phyloP scores from a whole-genome alignment of 768 basidiomycete species.

The Boletus subcaerulescens region DNA sequence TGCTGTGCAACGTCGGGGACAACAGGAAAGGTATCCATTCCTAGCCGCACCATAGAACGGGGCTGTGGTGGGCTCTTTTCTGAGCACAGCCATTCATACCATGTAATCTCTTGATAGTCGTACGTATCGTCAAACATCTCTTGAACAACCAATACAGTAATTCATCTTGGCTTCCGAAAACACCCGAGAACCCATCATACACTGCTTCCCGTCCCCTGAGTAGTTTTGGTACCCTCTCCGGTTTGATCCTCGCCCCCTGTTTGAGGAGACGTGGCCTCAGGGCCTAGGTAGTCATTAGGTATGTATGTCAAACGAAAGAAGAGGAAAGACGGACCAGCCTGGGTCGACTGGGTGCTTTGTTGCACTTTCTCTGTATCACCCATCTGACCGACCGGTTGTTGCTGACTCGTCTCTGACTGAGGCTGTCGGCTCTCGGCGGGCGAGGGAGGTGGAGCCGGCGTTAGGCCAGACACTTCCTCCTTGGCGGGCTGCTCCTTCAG shows the following conservation, averaged over 20 bases:
- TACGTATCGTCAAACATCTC: too few relatives aligned
- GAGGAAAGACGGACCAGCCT: neutral
- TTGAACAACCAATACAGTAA: neutral
- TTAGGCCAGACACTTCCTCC: neutral
- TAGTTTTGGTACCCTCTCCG: slow-evolving; percentile 1
- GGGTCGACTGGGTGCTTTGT: neutral
- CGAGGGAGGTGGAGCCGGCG: neutral
- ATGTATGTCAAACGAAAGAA: too few relatives aligned
- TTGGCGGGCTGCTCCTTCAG: neutral
- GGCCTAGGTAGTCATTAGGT: neutral
- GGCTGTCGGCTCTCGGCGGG: neutral
- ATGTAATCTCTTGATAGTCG: too few relatives aligned
- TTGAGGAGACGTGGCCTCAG: neutral
- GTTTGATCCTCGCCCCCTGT: neutral
- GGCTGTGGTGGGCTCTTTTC: too few relatives aligned
- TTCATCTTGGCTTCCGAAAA: neutral
- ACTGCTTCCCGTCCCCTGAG: slow-evolving; percentile 3
- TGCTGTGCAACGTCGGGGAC: neutral
- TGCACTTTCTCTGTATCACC: neutral
- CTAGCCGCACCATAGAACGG: too few relatives aligned
- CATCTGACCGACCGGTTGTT: neutral
- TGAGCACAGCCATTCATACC: too few relatives aligned
- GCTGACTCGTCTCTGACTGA: neutral
- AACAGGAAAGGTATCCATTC: too few relatives aligned
- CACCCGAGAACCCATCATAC: neutral